Percentiles rank a stretch among this genome's conserved stretches.
Evolutionary conservation across 2,329 filamentous ascomycete species (phyloP).

Genomic region (Colletotrichum filicis): DNA sequence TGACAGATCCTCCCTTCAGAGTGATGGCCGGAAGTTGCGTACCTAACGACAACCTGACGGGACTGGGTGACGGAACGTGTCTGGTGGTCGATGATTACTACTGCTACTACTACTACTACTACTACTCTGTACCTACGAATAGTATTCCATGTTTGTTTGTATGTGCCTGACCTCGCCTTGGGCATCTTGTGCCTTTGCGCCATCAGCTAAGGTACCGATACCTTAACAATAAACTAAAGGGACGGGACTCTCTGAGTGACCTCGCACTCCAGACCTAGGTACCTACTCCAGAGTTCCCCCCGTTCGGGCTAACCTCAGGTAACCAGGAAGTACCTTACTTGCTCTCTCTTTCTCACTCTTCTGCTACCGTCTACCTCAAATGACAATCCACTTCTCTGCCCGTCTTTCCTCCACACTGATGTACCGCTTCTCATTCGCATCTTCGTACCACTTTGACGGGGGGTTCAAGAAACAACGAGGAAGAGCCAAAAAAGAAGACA

Average conservation of each 20-base stretch:
- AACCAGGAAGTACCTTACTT: neutral
- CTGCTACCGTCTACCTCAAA: neutral
- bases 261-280: neutral
- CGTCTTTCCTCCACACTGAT: conserved; percentile 7
- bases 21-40: neutral
- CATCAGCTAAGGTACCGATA: neutral
- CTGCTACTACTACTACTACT: too few relatives aligned
- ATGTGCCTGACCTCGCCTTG: neutral
- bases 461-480: conserved; percentile 7
- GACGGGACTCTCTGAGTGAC: neutral
- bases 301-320: neutral
- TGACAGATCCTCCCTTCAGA: neutral
- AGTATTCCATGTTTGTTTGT: too few relatives aligned
- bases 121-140: too few relatives aligned
- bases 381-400: neutral
- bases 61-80: neutral
- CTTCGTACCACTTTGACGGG: neutral
- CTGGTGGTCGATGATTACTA: neutral
- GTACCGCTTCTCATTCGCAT: conserved; percentile 12
- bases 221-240: too few relatives aligned
- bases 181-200: conserved; percentile 6
- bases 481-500: neutral
- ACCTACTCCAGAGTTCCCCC: neutral
- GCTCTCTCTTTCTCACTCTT: neutral
- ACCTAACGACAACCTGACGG: neutral